These are phyloP conservation scores for Fomes fomentarius DNA, from an alignment of 1,284 basidiomycete genomes.

Conservation along the genomic window DNA sequence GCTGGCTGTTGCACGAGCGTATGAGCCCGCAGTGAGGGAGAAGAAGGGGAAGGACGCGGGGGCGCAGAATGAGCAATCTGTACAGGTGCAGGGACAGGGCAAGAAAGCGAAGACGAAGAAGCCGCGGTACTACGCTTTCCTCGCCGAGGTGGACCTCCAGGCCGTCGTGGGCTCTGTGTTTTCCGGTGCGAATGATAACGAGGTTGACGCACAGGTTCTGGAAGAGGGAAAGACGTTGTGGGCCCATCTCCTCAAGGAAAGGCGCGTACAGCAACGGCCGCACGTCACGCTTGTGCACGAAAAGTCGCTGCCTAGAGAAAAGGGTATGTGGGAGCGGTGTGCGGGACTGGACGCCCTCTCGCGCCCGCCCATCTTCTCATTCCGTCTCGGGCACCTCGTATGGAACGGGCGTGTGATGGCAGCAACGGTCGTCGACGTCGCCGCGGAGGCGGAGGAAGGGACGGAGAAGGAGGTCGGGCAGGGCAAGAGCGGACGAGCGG, in stretches of 20 bases:
- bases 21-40: slow-evolving; percentile 41
- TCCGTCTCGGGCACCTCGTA: slow-evolving; percentile 66
- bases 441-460: slow-evolving; percentile 36
- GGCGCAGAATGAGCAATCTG: not conserved
- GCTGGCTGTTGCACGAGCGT: slow-evolving; percentile 55
- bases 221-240: no score
- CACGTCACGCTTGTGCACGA: slow-evolving; percentile 90
- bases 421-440: slow-evolving; percentile 62
- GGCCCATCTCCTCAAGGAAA: slow-evolving; percentile 48
- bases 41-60: slow-evolving; percentile 31
- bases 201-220: slow-evolving; percentile 50
- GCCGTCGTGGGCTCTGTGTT: slow-evolving; percentile 49
- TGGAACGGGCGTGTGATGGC: slow-evolving; percentile 88
- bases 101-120: slow-evolving; percentile 32
- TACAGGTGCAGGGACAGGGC: not conserved
- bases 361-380: slow-evolving; percentile 58
- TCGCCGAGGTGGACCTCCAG: slow-evolving; percentile 72
- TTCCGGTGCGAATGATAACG: slow-evolving; percentile 33
- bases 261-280: slow-evolving; percentile 64
- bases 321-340: slow-evolving; percentile 73
- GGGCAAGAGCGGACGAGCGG: no score
- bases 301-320: slow-evolving; percentile 52
- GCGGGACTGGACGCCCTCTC: slow-evolving; percentile 45
- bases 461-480: slow-evolving; percentile 40
- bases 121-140: slow-evolving; percentile 77